Conservation (phyloP, 2,329 filamentous ascomycete species). For the Immersiporthe knoxdaviesiana region DNA sequence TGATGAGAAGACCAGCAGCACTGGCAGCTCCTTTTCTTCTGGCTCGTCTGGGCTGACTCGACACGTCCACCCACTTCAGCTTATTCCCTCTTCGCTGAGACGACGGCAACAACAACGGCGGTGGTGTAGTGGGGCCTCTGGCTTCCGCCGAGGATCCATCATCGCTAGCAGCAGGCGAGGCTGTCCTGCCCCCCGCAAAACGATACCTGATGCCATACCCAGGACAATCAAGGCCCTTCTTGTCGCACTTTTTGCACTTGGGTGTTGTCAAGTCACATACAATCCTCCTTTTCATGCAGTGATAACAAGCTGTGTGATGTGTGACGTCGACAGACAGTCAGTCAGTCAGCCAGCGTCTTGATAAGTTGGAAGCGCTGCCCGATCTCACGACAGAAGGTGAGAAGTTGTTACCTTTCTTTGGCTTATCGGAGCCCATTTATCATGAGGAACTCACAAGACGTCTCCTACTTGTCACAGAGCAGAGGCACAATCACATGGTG, state of each 20-base stretch:
- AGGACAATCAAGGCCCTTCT: constrained; percentile 27
- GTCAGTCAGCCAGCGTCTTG: constrained; percentile 3
- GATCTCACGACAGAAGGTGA: neutral
- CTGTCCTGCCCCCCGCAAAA: constrained; percentile 19
- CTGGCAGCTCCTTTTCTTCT: neutral
- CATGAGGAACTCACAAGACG: neutral
- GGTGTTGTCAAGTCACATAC: constrained; percentile 26
- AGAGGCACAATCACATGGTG: neutral
- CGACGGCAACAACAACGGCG: neutral
- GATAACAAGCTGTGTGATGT: constrained; percentile 28
- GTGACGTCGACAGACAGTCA: neutral
- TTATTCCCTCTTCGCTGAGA: constrained; percentile 3
- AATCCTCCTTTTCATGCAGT: constrained; percentile 30
- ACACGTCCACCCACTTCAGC: constrained; percentile 24
- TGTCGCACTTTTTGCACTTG: constrained; percentile 27
- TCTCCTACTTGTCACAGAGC: neutral
- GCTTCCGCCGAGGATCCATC: constrained; percentile 1
- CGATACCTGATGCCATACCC: constrained; percentile 28
- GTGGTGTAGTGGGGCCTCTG: neutral
- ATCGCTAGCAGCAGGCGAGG: neutral
- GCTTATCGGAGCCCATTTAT: constrained; percentile 21
- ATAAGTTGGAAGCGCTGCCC: neutral
- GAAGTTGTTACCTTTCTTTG: constrained; percentile 19
- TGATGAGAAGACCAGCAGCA: neutral
- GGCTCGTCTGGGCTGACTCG: constrained; percentile 6